phyloP scores from a whole-genome alignment of 164 flowering plant genomes.

The Macadamia tetraphylla region DNA sequence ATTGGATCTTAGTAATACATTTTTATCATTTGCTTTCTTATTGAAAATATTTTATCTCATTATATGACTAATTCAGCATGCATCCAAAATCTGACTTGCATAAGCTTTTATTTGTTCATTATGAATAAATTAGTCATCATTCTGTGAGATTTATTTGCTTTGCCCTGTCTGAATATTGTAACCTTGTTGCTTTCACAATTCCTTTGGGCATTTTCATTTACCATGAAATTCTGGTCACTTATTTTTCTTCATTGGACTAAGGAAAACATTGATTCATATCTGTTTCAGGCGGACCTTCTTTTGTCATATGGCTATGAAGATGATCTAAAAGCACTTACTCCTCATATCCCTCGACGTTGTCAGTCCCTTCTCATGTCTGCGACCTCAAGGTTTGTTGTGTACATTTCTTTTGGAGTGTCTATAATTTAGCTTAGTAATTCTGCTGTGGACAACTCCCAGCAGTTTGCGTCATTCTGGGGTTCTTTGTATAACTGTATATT shows the following conservation, averaged over 20 bases:
- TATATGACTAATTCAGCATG: neutral
- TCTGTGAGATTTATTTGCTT: neutral
- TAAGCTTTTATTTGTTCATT: too few relatives aligned
- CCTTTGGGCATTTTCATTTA: neutral
- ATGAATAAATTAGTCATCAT: too few relatives aligned
- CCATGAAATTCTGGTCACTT: neutral
- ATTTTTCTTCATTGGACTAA: neutral
- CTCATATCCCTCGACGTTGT: constrained; percentile 77
- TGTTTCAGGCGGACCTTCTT: constrained; percentile 88
- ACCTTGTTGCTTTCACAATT: neutral
- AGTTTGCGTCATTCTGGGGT: too few relatives aligned
- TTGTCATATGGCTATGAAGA: constrained; percentile 93
- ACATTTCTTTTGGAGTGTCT: constrained; percentile 5
- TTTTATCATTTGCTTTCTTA: too few relatives aligned
- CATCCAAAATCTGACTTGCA: neutral
- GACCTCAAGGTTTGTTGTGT: constrained; percentile 66
- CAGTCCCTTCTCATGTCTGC: constrained; percentile 99
- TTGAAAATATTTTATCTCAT: too few relatives aligned
- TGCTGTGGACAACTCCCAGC: neutral
- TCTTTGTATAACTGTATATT: too few relatives aligned
- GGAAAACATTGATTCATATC: constrained; percentile 4
- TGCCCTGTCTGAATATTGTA: neutral
- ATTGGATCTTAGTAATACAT: neutral
- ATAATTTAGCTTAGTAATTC: neutral
- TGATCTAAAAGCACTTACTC: constrained; percentile 66